Base-by-base conservation (phyloP, 345 rosid genomes). In the Dimocarpus longan region DNA sequence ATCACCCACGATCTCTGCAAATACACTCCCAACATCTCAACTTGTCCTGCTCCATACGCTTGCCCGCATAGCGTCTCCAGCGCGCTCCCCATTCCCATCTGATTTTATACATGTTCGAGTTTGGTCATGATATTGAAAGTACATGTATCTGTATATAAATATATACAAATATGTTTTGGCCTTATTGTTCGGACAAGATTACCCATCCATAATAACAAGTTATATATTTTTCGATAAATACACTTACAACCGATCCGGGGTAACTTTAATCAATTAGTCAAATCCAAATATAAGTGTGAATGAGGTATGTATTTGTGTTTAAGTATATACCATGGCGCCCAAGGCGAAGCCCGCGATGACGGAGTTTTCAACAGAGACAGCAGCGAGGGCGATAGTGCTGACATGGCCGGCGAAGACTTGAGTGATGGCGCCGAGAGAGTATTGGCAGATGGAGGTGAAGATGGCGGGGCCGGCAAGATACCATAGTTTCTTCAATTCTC, bases 51-150 rank as follows among this genome's bases (percentile, higher is more conserved):
- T 48, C 98, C 99, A 75, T 78, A 90, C 22, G 98, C 99, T 82
- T 95, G 99, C 7, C 98, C 98, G 78, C 98, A 93, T 39, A 93
- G 85, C 32, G 98, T 95, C 84, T 95, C 98, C 10, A 95, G 90
- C 39, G 98, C 95, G 70, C 98, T 95, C 74, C 98, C 98, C 98
- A 95, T 95, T 43, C 98, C 98, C 52, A 95, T 87, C 98, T 95
- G 81, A 2, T 13, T 11, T 10, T 2, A 18, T 28, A 59, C 9
- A 46, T 26, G 1, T 74, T 40, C 4, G 43, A 22, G 26, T 44
- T 46, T 46, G 50, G 12, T 46, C 50, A 46, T 46, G 50, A 9
- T 46, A 32, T 46, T 10, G 50, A 46, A 46, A 8, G 9, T 5
- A 42, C 9, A 42, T 42, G 3, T 32, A 32, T 1, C 4, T 32